These are phyloP conservation scores for Lachancea meyersii DNA, from an alignment of 805 yeast species.

Conservation along the genomic window DNA sequence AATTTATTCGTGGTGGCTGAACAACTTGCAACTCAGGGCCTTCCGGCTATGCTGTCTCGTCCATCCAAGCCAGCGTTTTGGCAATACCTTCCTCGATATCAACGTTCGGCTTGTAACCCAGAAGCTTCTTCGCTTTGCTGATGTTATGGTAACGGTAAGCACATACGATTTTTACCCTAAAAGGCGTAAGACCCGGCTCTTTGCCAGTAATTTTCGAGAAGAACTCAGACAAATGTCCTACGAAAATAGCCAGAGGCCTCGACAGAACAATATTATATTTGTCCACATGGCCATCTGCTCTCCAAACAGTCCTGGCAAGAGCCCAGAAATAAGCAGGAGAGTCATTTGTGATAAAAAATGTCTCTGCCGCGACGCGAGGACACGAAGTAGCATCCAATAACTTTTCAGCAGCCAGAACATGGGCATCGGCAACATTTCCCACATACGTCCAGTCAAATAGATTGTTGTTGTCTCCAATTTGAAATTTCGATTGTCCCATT, in stretches of 20 bases:
- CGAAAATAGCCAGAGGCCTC: constrained; percentile 68
- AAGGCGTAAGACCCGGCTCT: constrained; percentile 93
- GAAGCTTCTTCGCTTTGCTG: constrained; percentile 67
- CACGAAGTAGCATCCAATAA: constrained; percentile 45
- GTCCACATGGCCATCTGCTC: constrained; percentile 85
- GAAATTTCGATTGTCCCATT: constrained; percentile 83
- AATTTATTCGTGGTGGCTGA: too few species aligned
- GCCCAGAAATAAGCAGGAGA: constrained; percentile 97
- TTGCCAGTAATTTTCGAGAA: constrained; percentile 65
- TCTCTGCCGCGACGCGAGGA: constrained; percentile 65
- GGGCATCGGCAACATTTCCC: constrained; percentile 98
- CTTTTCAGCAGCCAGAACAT: constrained; percentile 83
- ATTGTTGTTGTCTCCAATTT: constrained; percentile 89
- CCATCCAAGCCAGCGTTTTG: constrained; percentile 81
- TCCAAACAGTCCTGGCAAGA: constrained; percentile 93
- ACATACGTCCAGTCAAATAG: constrained; percentile 95
- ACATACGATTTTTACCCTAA: constrained; percentile 86
- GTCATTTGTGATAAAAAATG: constrained; percentile 88
- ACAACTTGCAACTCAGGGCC: too few species aligned
- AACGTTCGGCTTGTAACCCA: constrained; percentile 79
- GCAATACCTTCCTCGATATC: constrained; percentile 73
- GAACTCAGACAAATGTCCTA: constrained; percentile 77
- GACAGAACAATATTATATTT: constrained; percentile 59
- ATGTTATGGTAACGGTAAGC: constrained; percentile 93
- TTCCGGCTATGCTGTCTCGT: constrained; percentile 43